These are phyloP conservation scores for Aspergillus nomiae DNA, from an alignment of 2,329 filamentous ascomycete genomes.

Conservation along the genomic window DNA sequence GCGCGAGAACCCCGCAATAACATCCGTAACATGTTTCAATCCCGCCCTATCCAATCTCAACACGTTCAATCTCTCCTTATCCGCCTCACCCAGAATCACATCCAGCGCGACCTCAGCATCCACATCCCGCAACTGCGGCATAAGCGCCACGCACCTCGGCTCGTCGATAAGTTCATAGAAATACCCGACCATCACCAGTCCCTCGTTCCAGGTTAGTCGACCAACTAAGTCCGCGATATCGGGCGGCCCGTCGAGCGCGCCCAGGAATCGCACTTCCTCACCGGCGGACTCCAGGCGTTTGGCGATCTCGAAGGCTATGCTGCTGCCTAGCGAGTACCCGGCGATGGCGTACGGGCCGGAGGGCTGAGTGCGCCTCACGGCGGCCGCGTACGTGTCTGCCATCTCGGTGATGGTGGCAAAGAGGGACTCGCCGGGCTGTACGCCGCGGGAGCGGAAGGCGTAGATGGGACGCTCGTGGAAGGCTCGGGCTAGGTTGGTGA, in stretches of 20 bases:
- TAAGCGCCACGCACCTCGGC: too few relatives aligned
- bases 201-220: too few relatives aligned
- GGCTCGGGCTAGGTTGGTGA: conserved; percentile 30
- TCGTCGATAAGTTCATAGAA: too few relatives aligned
- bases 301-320: neutral
- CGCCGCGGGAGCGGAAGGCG: conserved; percentile 14
- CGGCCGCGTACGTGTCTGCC: neutral
- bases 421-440: too few relatives aligned
- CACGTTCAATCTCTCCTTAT: too few relatives aligned
- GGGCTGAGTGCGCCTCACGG: neutral
- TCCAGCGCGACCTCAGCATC: too few relatives aligned
- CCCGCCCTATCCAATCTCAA: too few relatives aligned
- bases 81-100: too few relatives aligned
- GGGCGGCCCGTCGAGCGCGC: neutral
- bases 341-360: conserved; percentile 1
- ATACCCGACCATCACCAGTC: too few relatives aligned
- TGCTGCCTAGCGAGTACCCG: neutral
- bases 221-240: neutral
- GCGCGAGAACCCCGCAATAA: too few relatives aligned
- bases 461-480: conserved; percentile 17
- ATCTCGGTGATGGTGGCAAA: neutral
- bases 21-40: too few relatives aligned
- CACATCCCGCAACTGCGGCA: too few relatives aligned
- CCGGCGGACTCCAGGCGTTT: neutral
- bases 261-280: neutral